phyloP scores from a whole-genome alignment of 106 monocot species.

The Apostasia shenzhenica region DNA sequence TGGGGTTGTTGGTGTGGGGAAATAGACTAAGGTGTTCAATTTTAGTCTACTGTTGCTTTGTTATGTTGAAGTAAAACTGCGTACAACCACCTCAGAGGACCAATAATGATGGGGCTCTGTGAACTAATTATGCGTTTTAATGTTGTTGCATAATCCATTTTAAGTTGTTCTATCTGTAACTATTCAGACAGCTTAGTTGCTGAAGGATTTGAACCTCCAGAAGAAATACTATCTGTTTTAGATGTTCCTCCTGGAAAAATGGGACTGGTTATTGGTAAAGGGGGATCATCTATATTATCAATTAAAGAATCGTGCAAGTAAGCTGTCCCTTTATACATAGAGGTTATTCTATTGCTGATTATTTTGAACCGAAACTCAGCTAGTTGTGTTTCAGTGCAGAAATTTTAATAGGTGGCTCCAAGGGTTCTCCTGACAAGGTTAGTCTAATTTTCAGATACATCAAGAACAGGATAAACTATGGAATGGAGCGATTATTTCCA shows the following conservation, averaged over 20 bases:
- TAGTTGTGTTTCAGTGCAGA: conserved; percentile 51
- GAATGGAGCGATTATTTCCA: too few relatives aligned
- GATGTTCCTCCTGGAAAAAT: conserved; percentile 90
- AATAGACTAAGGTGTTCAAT: too few relatives aligned
- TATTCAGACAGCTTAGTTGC: conserved; percentile 47
- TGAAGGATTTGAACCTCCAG: conserved; percentile 43
- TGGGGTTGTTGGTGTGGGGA: too few relatives aligned
- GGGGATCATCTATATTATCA: conserved; percentile 59
- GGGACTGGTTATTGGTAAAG: conserved; percentile 88
- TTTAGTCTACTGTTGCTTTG: too few relatives aligned
- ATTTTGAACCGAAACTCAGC: not conserved
- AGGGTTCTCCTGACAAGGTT: conserved; percentile 91
- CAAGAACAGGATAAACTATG: too few relatives aligned
- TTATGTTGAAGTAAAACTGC: too few relatives aligned
- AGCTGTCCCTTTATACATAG: conserved; percentile 3
- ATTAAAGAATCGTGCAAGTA: conserved; percentile 88
- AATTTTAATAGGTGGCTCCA: conserved; percentile 71
- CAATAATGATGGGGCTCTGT: too few relatives aligned
- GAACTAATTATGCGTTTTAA: too few relatives aligned
- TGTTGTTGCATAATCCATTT: not conserved
- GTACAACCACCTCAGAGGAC: too few relatives aligned
- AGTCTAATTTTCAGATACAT: not conserved
- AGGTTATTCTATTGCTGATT: not conserved
- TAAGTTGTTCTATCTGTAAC: not conserved
- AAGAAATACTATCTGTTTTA: conserved; percentile 80